Evolutionary conservation across 352 stramenopile genomes (phyloP), one percentile per base, ranked within the genome.

Genomic region (Phytophthora kernoviae): DNA sequence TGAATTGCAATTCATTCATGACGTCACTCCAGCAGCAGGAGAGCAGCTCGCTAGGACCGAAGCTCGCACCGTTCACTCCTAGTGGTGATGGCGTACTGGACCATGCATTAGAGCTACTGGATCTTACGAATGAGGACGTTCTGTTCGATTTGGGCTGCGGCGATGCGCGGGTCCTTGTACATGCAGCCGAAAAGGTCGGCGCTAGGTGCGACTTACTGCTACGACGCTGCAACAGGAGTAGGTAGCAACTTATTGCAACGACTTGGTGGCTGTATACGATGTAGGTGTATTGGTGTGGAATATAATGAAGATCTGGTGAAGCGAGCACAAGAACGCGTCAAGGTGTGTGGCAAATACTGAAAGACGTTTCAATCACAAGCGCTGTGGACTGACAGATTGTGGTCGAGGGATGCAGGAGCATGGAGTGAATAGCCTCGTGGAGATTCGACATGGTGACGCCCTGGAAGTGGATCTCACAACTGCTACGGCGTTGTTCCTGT

Each of bases 11-110:
- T n/a, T n/a, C n/a, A n/a, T 26, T 5, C 40, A 27, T 48, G 41
- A 27, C 20, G 41, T 33, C 18, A 18, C n/a, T 15, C 2, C 41
- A 46, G 34, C 32, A 33, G 20, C 26, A 30, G 9, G 58, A 50
- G 30, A n/a, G 21, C 33, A 44, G 18, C 9, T 30, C 33, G 26
- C 27, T 63, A 47, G 75, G 75, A 6, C 50, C 70, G 3, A 94
- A 91, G 68, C 79, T 94, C 43, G 85, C 85, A 49, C 85, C 85
- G 48, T 94, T 91, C 77, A 92, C 81, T 26, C 85, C 85, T 32
- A 94, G 82, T 30, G 78, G 77, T 41, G 71, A 85, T 52, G 83
- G 65, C 30, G 85, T 91, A 49, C 60, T 94, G 14, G 52, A 59
- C 15, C 67, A 84, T 40, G 83, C 81, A 44, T 54, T 89, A 12